These are phyloP conservation scores for Clonostachys sp. DNA, from an alignment of 2,329 filamentous ascomycete genomes.

Conservation along the genomic window DNA sequence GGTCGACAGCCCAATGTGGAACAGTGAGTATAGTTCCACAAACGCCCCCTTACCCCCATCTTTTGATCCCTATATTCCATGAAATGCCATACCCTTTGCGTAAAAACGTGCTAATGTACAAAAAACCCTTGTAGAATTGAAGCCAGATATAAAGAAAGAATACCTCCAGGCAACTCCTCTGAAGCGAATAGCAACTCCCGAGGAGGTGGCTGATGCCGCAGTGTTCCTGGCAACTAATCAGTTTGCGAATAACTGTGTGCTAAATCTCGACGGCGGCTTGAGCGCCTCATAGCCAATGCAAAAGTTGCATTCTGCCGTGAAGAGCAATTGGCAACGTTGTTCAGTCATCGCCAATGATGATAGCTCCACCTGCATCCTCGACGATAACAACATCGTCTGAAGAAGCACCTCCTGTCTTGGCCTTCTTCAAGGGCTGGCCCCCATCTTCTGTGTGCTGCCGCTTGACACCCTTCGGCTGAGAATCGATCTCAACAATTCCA, in stretches of 20 bases:
- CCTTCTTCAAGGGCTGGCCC: constrained; percentile 41
- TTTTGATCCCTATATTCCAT: background rate
- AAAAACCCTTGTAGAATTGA: constrained; percentile 23
- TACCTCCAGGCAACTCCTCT: constrained; percentile 53
- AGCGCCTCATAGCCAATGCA: constrained; percentile 51
- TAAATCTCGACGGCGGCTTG: constrained; percentile 82
- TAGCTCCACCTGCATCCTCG: constrained; percentile 54
- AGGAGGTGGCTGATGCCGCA: constrained; percentile 79
- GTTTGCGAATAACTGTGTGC: constrained; percentile 82
- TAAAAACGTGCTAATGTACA: constrained; percentile 31
- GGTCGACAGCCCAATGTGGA: constrained; percentile 76
- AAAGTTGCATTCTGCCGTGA: background rate
- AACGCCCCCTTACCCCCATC: background rate
- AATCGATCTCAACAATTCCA: constrained; percentile 22
- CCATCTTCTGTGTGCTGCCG: constrained; percentile 34
- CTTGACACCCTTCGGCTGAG: constrained; percentile 34
- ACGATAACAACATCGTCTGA: constrained; percentile 40
- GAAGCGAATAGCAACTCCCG: constrained; percentile 59
- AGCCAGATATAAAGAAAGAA: constrained; percentile 26
- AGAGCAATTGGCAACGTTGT: constrained; percentile 2
- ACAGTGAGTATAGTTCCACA: constrained; percentile 36
- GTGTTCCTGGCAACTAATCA: constrained; percentile 71
- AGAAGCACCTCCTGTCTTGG: constrained; percentile 27
- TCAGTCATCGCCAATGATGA: constrained; percentile 63
- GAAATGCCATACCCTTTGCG: background rate